A percentile compares a stretch with the other conserved stretches of the same genome.
Conservation (phyloP, 352 stramenopile genomes). For the Phytophthora megakarya region DNA sequence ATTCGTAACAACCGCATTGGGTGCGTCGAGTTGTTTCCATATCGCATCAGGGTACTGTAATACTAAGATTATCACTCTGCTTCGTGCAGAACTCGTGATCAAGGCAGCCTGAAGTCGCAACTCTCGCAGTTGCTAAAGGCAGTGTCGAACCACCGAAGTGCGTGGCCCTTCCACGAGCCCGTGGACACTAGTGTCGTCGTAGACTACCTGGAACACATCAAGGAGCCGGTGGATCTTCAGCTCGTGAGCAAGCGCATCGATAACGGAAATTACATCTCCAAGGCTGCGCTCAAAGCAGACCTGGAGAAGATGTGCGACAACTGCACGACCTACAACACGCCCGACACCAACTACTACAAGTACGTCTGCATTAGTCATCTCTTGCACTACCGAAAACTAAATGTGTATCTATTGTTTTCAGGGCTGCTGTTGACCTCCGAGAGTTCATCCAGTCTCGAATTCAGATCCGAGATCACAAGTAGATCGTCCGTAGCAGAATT, state of each 20-base stretch:
- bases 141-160: conserved; percentile 93
- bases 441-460: conserved; percentile 80
- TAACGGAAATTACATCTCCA: conserved; percentile 89
- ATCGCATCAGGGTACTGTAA: neutral
- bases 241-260: conserved; percentile 87
- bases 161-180: conserved; percentile 98
- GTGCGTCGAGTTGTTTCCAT: conserved; percentile 34
- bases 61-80: neutral
- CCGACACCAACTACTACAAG: conserved; percentile 96
- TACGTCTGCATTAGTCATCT: conserved; percentile 45
- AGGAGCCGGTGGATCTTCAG: conserved; percentile 93
- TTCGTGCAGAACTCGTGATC: conserved; percentile 63
- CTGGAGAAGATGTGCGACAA: conserved; percentile 98
- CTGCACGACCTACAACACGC: conserved; percentile 97
- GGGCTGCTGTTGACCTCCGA: conserved; percentile 74
- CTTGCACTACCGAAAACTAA: neutral
- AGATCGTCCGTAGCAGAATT: neutral
- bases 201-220: conserved; percentile 98
- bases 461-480: conserved; percentile 50
- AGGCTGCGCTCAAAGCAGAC: conserved; percentile 92
- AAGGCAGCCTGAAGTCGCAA: conserved; percentile 83
- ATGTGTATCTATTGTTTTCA: conserved; percentile 23
- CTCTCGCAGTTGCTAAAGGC: conserved; percentile 90
- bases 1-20: conserved; percentile 88
- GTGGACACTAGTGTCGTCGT: conserved; percentile 95